Conservation (phyloP, 2,329 filamentous ascomycete genomes). For the Aspergillus chevalieri region DNA sequence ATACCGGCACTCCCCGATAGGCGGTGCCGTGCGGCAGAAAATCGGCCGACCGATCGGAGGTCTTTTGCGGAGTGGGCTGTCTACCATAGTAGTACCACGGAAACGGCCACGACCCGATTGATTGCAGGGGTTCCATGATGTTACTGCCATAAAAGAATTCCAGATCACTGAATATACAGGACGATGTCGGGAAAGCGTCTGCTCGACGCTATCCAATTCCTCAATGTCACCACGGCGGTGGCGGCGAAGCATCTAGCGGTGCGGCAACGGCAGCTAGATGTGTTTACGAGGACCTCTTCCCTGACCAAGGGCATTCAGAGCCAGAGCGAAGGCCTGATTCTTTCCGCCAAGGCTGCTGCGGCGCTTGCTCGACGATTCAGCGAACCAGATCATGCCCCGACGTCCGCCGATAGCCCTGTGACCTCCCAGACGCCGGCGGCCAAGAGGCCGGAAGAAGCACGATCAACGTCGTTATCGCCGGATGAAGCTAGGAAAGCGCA, state of each 20-base stretch:
- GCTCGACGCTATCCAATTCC: constrained; percentile 64
- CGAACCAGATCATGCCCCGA: constrained; percentile 34
- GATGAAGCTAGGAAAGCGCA: constrained; percentile 43
- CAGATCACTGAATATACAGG: not conserved
- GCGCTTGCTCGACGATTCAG: constrained; percentile 54
- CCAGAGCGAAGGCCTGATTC: constrained; percentile 56
- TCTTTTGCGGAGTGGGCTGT: not conserved
- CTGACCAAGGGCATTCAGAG: constrained; percentile 57
- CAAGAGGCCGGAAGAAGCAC: constrained; percentile 20
- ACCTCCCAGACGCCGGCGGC: constrained; percentile 18
- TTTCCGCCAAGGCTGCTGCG: constrained; percentile 56
- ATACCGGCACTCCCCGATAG: not conserved
- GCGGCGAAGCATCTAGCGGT: constrained; percentile 57
- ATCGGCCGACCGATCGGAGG: not conserved
- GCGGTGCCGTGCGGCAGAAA: constrained; percentile 11
- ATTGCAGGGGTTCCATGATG: constrained; percentile 11
- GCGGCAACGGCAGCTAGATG: constrained; percentile 56
- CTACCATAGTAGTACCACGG: not conserved
- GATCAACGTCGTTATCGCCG: constrained; percentile 28
- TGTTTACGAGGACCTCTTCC: constrained; percentile 59
- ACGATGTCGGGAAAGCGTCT: constrained; percentile 55
- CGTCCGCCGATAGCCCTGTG: constrained; percentile 12
- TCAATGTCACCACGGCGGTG: constrained; percentile 63
- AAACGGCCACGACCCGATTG: no score
- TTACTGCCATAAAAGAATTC: constrained; percentile 7